Evolutionary conservation across 495 filamentous ascomycete species (phyloP), one percentile per base, ranked within the genome.

Genomic region (Penicillium argentinense): DNA sequence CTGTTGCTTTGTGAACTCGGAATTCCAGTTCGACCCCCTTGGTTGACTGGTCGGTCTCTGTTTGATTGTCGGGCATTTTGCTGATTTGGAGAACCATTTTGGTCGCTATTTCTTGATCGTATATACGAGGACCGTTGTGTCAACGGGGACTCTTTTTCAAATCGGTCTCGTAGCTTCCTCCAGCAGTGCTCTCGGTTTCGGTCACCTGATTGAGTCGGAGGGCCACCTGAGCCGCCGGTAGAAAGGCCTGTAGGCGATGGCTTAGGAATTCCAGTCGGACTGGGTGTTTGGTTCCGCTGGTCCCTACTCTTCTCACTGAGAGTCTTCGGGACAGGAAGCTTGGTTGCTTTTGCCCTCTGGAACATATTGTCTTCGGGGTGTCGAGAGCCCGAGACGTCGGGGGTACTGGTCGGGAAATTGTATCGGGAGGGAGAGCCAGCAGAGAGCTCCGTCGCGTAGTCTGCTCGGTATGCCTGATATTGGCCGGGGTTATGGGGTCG

Each of bases 101-200:
- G 62, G 17, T 57, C 60, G 13, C 51, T 60, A 1, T 59, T 60
- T 21, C 45, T 60, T 53, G 52, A 38, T 54, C 43, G 40, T 48
- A 46, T 25, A 34, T 47, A 57, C 16, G 54, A 47, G 5, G 33
- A 29, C 28, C 51, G 23, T n/a, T 48, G 39, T 5, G 56, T 42
- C 1, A 56, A 22, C 1, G 59, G 63, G 1, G 59, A 62, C 1
- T 67, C 66, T 22, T 58, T 67, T 3, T 68, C 59, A 21, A 59
- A 56, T 38, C 41, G 66, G 24, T 63, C 64, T 16, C 56, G 51
- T 1, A 68, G 33, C 38, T 61, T 73, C 6, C 38, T 56, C 66
- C 63, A 65, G 32, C 62, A 59, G 32, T 58, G 62, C 6, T 68
- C 64, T 9, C 59, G 60, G 8, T 66, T 56, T 14, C 60, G 57